Evolutionary conservation across 1,284 basidiomycete species (phyloP).

Genomic region (Heterobasidion annosum): DNA sequence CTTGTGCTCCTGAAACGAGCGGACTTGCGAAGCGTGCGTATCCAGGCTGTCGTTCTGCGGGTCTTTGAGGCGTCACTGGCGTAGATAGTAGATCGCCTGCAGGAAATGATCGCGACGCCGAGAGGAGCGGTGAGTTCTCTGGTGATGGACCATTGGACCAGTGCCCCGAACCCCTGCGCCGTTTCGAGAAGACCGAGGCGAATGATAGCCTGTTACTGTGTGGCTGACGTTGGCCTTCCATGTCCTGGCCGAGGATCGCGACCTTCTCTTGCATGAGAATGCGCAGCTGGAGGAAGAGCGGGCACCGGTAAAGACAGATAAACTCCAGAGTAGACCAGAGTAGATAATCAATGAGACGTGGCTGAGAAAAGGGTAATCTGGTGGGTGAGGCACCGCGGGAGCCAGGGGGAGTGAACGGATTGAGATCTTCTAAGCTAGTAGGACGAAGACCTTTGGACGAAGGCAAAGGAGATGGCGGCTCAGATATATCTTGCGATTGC

Average conservation of each 20-base stretch:
- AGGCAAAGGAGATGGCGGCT: slow-evolving; percentile 33
- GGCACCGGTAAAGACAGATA: slow-evolving; percentile 51
- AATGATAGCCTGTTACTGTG: slow-evolving; percentile 30
- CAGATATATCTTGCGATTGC: slow-evolving; percentile 26
- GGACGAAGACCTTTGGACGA: slow-evolving; percentile 25
- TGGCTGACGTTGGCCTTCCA: slow-evolving; percentile 25
- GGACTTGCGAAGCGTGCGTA: slow-evolving; percentile 29
- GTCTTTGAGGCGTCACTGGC: slow-evolving; percentile 14
- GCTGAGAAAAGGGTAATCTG: slow-evolving; percentile 22
- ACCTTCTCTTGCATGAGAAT: slow-evolving; percentile 56
- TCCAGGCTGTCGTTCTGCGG: slow-evolving; percentile 31
- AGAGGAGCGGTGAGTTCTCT: slow-evolving; percentile 37
- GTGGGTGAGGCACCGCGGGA: slow-evolving; percentile 14
- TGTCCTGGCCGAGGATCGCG: slow-evolving; percentile 37
- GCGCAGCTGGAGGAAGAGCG: slow-evolving; percentile 58
- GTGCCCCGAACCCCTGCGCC: slow-evolving; percentile 30
- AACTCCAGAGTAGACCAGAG: slow-evolving; percentile 71
- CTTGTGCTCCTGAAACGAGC: slow-evolving; percentile 23
- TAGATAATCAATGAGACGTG: slow-evolving; percentile 62
- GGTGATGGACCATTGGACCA: slow-evolving; percentile 34
- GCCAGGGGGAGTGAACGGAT: slow-evolving; percentile 16
- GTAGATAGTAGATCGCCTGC: slow-evolving; percentile 8
- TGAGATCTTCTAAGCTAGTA: slow-evolving; percentile 14
- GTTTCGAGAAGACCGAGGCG: slow-evolving; percentile 36
- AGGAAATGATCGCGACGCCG: slow-evolving; percentile 18